Conservation (phyloP, 768 basidiomycete species). For the Lentinula aciculospora region DNA sequence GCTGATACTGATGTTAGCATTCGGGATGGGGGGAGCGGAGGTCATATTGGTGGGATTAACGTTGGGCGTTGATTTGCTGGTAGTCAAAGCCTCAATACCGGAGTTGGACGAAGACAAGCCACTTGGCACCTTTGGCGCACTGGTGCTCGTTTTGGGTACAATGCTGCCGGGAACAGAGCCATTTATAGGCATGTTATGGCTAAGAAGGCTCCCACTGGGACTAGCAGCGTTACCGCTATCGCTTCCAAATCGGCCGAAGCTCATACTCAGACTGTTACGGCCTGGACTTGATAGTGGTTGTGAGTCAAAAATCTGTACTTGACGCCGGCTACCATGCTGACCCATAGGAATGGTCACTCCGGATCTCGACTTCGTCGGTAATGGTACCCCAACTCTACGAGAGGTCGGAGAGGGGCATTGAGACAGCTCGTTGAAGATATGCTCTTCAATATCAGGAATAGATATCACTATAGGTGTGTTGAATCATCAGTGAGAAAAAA, state of each 20-base stretch:
- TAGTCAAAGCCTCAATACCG: slow-evolving; percentile 1
- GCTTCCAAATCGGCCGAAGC: slow-evolving; percentile 16
- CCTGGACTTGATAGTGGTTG: slow-evolving; percentile 67
- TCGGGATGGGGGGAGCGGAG: slow-evolving; percentile 15
- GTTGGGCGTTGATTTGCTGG: slow-evolving; percentile 2
- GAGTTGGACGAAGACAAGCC: slow-evolving; percentile 26
- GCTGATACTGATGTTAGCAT: slow-evolving; percentile 1
- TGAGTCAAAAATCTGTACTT: slow-evolving; percentile 80
- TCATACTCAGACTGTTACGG: slow-evolving; percentile 23
- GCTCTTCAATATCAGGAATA: slow-evolving; percentile 74
- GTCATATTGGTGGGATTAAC: slow-evolving; percentile 13
- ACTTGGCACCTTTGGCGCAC: slow-evolving; percentile 34
- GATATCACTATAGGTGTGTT: slow-evolving; percentile 59
- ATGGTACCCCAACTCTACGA: slow-evolving; percentile 75
- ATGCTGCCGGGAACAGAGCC: slow-evolving; percentile 15
- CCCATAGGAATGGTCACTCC: slow-evolving; percentile 58
- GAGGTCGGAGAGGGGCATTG: slow-evolving; percentile 68
- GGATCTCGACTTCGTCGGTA: slow-evolving; percentile 55
- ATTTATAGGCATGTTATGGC: background rate
- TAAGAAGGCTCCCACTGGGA: slow-evolving; percentile 31
- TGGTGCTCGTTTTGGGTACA: slow-evolving; percentile 31
- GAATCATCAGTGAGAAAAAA: slow-evolving; percentile 10
- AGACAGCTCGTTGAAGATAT: slow-evolving; percentile 65
- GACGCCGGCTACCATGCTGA: slow-evolving; percentile 45
- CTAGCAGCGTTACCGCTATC: slow-evolving; percentile 13